Evolutionary conservation across 2,329 filamentous ascomycete genomes (phyloP).

Genomic region (Scopulariopsis brevicaulis): DNA sequence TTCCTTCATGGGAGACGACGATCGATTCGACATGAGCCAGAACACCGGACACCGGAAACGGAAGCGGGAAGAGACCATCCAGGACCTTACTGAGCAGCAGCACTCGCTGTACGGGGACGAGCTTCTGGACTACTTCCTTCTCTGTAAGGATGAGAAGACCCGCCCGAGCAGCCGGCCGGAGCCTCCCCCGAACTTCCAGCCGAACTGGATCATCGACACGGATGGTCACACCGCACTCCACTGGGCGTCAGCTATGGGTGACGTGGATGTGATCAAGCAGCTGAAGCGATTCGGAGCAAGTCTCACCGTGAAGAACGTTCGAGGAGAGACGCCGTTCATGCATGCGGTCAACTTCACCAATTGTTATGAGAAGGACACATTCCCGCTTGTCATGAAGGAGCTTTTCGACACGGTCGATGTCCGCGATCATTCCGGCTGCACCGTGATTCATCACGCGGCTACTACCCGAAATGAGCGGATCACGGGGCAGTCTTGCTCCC

Average conservation of each 20-base stretch:
- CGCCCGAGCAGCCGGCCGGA: conserved; percentile 57
- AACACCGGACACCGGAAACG: conserved; percentile 58
- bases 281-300: conserved; percentile 72
- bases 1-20: conserved; percentile 76
- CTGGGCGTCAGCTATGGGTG: conserved; percentile 97
- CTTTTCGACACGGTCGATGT: conserved; percentile 72
- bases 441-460: conserved; percentile 89
- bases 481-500: conserved; percentile 76
- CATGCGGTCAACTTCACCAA: conserved; percentile 93
- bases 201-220: conserved; percentile 87
- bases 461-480: conserved; percentile 72
- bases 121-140: conserved; percentile 90
- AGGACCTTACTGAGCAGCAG: conserved; percentile 63
- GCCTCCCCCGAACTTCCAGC: conserved; percentile 75
- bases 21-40: conserved; percentile 61
- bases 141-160: conserved; percentile 62
- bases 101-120: conserved; percentile 89
- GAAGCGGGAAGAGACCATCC: conserved; percentile 56
- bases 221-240: conserved; percentile 89
- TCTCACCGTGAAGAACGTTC: conserved; percentile 56
- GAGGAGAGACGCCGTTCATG: conserved; percentile 87
- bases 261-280: conserved; percentile 82
- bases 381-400: conserved; percentile 73
- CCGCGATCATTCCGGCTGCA: conserved; percentile 70
- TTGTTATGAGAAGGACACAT: conserved; percentile 87